These are phyloP conservation scores for Panaeolus cyanescens DNA, from an alignment of 768 basidiomycete genomes.

Conservation along the genomic window DNA sequence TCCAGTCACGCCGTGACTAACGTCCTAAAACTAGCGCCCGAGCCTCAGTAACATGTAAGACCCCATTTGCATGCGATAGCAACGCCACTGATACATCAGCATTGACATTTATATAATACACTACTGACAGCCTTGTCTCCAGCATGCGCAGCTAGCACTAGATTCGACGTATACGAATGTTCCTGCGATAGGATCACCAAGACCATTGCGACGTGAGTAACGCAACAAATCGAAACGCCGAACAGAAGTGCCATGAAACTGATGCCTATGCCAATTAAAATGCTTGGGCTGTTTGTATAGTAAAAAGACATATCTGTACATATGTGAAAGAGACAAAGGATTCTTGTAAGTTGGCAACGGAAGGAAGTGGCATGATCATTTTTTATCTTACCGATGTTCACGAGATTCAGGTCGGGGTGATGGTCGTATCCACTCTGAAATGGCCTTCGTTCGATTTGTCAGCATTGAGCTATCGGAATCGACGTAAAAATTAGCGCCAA, in stretches of 20 bases:
- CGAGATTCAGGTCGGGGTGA: background rate
- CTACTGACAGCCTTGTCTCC: background rate
- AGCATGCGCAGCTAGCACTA: background rate
- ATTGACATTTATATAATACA: background rate
- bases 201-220: background rate
- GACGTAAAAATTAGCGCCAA: background rate
- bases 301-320: conserved; percentile 6
- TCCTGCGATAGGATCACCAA: conserved; percentile 7
- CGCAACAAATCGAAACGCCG: conserved; percentile 1
- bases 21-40: too few relatives aligned
- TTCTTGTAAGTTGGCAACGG: background rate
- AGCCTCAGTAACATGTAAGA: too few relatives aligned
- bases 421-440: background rate
- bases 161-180: conserved; percentile 1
- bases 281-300: background rate
- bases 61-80: too few relatives aligned
- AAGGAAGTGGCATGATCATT: too few relatives aligned
- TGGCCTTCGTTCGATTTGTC: background rate
- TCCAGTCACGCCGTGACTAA: too few relatives aligned
- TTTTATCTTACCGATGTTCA: background rate
- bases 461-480: background rate
- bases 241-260: background rate
- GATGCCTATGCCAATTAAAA: background rate
- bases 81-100: too few relatives aligned
- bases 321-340: too few relatives aligned